A percentile compares a stretch with the other conserved stretches of the same genome.
Evolutionary conservation across 108 stramenopile genomes (phyloP).

Genomic region (Epipyxis sp.): DNA sequence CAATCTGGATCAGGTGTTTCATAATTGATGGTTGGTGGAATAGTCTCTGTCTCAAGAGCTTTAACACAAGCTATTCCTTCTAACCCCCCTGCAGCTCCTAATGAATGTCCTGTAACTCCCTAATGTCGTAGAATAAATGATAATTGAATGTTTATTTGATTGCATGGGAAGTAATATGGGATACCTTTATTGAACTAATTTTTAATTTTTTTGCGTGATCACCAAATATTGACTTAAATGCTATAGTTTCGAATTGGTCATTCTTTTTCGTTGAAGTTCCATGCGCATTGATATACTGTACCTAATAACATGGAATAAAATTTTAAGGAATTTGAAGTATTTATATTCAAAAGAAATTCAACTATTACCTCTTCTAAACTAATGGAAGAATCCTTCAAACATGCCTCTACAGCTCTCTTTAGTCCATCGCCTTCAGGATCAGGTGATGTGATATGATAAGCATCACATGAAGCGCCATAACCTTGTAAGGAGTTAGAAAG

Average conservation of each 20-base stretch:
- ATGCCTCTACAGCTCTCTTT: slow-evolving; percentile 84
- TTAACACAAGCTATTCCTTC: slow-evolving; percentile 82
- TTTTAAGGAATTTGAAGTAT: too few species aligned
- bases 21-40: slow-evolving; percentile 90
- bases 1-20: slow-evolving; percentile 91
- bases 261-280: slow-evolving; percentile 94
- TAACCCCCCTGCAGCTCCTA: slow-evolving; percentile 91
- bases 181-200: not conserved
- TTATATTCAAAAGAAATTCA: too few species aligned
- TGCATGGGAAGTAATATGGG: too few species aligned
- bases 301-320: too few species aligned
- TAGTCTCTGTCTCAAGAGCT: slow-evolving; percentile 69
- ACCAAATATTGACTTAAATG: slow-evolving; percentile 82
- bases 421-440: slow-evolving; percentile 88
- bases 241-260: slow-evolving; percentile 96
- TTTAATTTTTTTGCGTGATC: slow-evolving; percentile 62
- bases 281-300: slow-evolving; percentile 85
- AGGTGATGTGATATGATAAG: slow-evolving; percentile 95
- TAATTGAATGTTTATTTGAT: too few species aligned
- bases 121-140: slow-evolving; percentile 86
- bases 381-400: slow-evolving; percentile 67
- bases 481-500: too few species aligned
- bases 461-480: slow-evolving; percentile 79
- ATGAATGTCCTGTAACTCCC: slow-evolving; percentile 87
- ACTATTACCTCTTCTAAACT: slow-evolving; percentile 72